Evolutionary conservation across 805 yeast species (phyloP).

Genomic region (Torulaspora indica): DNA sequence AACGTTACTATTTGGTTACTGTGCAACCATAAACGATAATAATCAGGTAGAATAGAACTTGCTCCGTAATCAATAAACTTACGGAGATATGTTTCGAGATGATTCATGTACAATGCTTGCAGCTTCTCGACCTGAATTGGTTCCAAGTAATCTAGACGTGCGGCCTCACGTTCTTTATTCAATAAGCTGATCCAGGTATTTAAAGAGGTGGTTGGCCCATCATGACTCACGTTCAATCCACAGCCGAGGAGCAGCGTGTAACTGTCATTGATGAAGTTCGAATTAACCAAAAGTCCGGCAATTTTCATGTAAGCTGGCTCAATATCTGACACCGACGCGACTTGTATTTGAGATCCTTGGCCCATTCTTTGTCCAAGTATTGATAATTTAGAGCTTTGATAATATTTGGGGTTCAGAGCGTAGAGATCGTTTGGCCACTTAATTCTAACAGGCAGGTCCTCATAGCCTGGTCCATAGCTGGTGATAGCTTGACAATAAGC

Average conservation of each 20-base stretch:
- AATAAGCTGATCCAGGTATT: constrained; percentile 61
- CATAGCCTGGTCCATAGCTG: constrained; percentile 57
- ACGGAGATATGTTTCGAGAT: constrained; percentile 57
- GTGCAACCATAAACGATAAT: constrained; percentile 87
- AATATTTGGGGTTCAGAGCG: constrained; percentile 60
- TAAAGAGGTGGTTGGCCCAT: constrained; percentile 89
- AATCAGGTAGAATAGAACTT: constrained; percentile 56
- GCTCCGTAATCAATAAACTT: constrained; percentile 65
- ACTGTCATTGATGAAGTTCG: constrained; percentile 55
- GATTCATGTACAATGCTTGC: constrained; percentile 58
- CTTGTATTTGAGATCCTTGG: constrained; percentile 27
- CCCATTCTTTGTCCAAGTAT: constrained; percentile 23
- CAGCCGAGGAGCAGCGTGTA: constrained; percentile 76
- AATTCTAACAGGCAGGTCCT: constrained; percentile 69
- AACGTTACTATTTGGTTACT: constrained; percentile 65
- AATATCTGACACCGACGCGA: constrained; percentile 43
- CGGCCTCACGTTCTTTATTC: constrained; percentile 46
- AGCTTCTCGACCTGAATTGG: constrained; percentile 41
- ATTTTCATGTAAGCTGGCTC: constrained; percentile 71
- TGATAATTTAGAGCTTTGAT: constrained; percentile 30
- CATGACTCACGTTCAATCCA: constrained; percentile 78
- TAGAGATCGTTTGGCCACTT: constrained; percentile 98
- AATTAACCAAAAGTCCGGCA: constrained; percentile 80
- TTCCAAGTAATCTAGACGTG: constrained; percentile 44
- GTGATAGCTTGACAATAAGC: constrained; percentile 77